phyloP scores from a whole-genome alignment of 441 rosid genomes.

The Populus hybrid region DNA sequence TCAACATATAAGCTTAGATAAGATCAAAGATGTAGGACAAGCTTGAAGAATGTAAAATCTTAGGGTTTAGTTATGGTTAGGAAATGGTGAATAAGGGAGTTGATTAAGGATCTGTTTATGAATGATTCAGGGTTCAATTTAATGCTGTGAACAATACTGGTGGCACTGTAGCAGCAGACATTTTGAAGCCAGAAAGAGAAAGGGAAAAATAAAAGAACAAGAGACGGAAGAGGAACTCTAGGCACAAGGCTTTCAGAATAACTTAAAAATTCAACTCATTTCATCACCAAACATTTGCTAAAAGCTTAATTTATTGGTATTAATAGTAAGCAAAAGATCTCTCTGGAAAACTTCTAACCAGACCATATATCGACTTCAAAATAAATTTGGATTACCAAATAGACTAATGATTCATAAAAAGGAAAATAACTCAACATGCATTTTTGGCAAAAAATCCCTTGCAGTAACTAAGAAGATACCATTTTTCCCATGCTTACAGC shows the following conservation, averaged over 20 bases:
- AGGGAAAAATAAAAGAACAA: background rate
- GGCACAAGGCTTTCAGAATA: background rate
- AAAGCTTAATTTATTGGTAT: background rate
- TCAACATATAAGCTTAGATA: background rate
- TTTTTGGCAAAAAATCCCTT: background rate
- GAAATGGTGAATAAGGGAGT: background rate
- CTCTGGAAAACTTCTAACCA: background rate
- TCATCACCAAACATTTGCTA: background rate
- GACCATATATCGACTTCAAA: background rate
- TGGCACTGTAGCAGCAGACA: background rate
- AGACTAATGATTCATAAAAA: background rate
- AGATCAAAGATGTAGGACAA: background rate
- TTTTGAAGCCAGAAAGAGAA: background rate
- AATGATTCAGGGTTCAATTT: background rate
- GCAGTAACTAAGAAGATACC: background rate
- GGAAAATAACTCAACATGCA: background rate
- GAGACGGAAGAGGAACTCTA: background rate
- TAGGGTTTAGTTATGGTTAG: background rate
- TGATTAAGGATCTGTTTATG: background rate
- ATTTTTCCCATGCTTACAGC: background rate
- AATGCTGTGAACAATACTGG: background rate
- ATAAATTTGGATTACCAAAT: background rate
- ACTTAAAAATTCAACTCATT: background rate
- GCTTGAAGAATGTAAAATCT: background rate
- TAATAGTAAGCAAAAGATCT: background rate